Evolutionary conservation across 1,284 basidiomycete genomes (phyloP).

Genomic region (Meripilus lineatus): DNA sequence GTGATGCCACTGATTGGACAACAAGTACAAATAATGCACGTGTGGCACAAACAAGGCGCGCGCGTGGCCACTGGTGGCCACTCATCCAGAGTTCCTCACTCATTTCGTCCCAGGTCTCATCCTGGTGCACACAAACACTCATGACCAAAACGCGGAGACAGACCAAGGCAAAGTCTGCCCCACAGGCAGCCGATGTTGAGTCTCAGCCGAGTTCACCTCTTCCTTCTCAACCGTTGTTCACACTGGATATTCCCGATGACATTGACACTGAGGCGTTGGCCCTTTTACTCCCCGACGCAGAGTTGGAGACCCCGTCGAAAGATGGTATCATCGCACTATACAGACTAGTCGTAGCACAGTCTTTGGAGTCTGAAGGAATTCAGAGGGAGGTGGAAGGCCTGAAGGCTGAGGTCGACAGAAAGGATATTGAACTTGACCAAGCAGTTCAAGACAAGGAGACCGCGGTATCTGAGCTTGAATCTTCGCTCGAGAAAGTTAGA

Average conservation of each 20-base stretch:
- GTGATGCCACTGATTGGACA: too few species aligned
- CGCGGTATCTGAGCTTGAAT: slow-evolving; percentile 49
- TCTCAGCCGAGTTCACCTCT: slow-evolving; percentile 11
- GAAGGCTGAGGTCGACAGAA: slow-evolving; percentile 57
- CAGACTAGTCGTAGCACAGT: slow-evolving; percentile 52
- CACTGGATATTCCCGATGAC: slow-evolving; percentile 46
- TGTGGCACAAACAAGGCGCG: neutral
- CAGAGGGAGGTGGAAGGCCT: slow-evolving; percentile 61
- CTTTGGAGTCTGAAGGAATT: slow-evolving; percentile 45
- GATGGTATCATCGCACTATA: slow-evolving; percentile 60
- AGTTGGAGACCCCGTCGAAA: slow-evolving; percentile 48
- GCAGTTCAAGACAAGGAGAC: slow-evolving; percentile 69
- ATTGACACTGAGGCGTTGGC: slow-evolving; percentile 56
- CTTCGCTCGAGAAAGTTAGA: slow-evolving; percentile 42
- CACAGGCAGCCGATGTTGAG: slow-evolving; percentile 23
- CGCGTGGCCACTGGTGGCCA: neutral
- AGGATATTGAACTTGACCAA: slow-evolving; percentile 76
- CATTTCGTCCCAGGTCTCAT: slow-evolving; percentile 14
- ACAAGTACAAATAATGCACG: slow-evolving; percentile 10
- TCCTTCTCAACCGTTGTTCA: slow-evolving; percentile 17
- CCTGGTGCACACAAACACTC: slow-evolving; percentile 9
- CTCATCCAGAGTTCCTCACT: slow-evolving; percentile 1
- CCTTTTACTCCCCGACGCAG: slow-evolving; percentile 47
- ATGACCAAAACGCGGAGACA: slow-evolving; percentile 40
- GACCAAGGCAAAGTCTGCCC: slow-evolving; percentile 34